Evolutionary conservation across 169 alveolate genomes (phyloP).

Genomic region (Plasmodium gaboni): DNA sequence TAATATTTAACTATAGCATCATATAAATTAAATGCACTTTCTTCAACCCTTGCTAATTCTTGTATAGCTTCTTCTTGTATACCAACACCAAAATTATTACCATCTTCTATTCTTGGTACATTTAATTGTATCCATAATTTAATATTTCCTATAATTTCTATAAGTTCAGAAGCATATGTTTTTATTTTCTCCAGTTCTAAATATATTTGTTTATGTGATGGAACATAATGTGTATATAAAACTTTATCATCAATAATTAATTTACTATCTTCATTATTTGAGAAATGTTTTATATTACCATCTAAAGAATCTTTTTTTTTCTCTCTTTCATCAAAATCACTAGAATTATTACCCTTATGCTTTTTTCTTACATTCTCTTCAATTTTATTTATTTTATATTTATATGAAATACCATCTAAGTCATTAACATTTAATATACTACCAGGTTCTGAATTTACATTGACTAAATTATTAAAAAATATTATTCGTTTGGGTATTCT

Average conservation of each 20-base stretch:
- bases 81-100: slow-evolving; percentile 93
- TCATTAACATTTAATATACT: slow-evolving; percentile 78
- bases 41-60: slow-evolving; percentile 92
- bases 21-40: slow-evolving; percentile 89
- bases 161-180: slow-evolving; percentile 90
- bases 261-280: slow-evolving; percentile 16
- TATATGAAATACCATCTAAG: slow-evolving; percentile 80
- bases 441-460: slow-evolving; percentile 75
- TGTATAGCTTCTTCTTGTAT: slow-evolving; percentile 93
- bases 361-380: slow-evolving; percentile 70
- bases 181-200: slow-evolving; percentile 86
- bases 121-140: slow-evolving; percentile 92
- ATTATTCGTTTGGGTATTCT: slow-evolving; percentile 90
- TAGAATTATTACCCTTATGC: slow-evolving; percentile 28
- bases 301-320: slow-evolving; percentile 37
- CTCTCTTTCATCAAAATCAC: slow-evolving; percentile 53
- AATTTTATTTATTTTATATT: slow-evolving; percentile 63
- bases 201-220: slow-evolving; percentile 88
- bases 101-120: slow-evolving; percentile 93
- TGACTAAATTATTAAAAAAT: slow-evolving; percentile 86
- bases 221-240: slow-evolving; percentile 78
- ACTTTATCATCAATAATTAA: slow-evolving; percentile 71
- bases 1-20: slow-evolving; percentile 90
- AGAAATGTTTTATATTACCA: slow-evolving; percentile 4
- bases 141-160: slow-evolving; percentile 89